Evolutionary conservation across 768 basidiomycete genomes (phyloP), one percentile per base, ranked within the genome.

Genomic region (Lentinula sp.): DNA sequence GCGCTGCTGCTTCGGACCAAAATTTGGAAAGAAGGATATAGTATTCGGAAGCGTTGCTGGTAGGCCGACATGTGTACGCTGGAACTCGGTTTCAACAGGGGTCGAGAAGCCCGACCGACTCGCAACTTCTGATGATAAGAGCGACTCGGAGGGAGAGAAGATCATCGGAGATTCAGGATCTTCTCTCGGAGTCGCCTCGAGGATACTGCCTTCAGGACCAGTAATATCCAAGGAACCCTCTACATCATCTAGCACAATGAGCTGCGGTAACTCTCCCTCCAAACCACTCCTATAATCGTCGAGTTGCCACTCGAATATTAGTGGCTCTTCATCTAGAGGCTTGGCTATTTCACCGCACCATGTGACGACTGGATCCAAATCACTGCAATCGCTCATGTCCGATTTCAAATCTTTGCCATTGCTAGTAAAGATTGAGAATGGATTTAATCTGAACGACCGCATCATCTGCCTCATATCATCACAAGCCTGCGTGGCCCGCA

Each of bases 371-470:
- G 37, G 37, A 42, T 55, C 58, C 32, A 16, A 42, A 15, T 61
- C 51, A 15, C 37, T 16, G n/a, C 18, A 18, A 33, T n/a, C 1
- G 18, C 46, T 23, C 3, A 20, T 9, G n/a, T 48, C 42, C 36
- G 20, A 23, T 39, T 33, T 60, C 2, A 72, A 62, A 4, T 77
- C 76, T 51, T 78, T 77, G 42, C 78, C 74, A 3, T 70, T 68
- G 35, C 77, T 79, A 61, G 77, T 82, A 64, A 88, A 84, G 74
- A 85, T 83, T 23, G 88, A 81, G 65, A 91, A 91, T 0, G 88
- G 88, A 70, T 91, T 87, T 65, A 91, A 79, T 7, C 90, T 81
- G 70, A 91, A 89, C 20, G 85, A 83, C 46, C 83, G 82, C 90
- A 92, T 92, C 84, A 90, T 85, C 52, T 76, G 74, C 58, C 85